Evolutionary conservation across 2,329 filamentous ascomycete species (phyloP), one percentile per base, ranked within the genome.

Genomic region (Fusarium drepaniforme): DNA sequence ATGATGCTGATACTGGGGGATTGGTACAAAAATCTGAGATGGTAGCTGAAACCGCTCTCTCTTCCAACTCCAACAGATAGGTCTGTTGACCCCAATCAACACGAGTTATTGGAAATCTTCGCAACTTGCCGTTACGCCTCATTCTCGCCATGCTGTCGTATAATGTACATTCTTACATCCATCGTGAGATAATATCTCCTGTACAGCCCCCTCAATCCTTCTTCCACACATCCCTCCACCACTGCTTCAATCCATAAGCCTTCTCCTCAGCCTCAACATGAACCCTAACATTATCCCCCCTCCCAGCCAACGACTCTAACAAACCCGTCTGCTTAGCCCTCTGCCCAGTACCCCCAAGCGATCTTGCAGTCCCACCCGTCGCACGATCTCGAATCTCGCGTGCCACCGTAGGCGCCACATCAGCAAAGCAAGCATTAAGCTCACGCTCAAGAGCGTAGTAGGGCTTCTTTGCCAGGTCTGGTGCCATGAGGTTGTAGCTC

Each of bases 401-500:
- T 0, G 95, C 90, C 5, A 98, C 83, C 57, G 88, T 86, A 0
- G 95, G 95, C 8, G 96, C 96, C 2, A 97, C 92, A 70, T 98
- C 96, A 1, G 95, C 93, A 80, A 92, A 98, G 81, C 96, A 98
- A 4, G 90, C 87, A 35, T 88, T 88, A 18, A 98, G 87, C 83
- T 99, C 97, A 59, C 96, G 91, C 53, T 95, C 90, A 9, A 98
- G 90, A 3, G 88, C 92, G 80, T 95, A 95, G 82, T 98, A 98
- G 0, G 96, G 94, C 82, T 98, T 98, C 84, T 97, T 97, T 3
- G 96, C 96, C 2, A 98, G 88, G 65, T 95, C 93, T 0, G 97
- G 97, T 0, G 97, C 96, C 91, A 97, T 96, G 4, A 98, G 90
- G 78, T 98, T 98, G 86, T 99, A 99, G 16, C 94, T 94, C 30